phyloP scores from a whole-genome alignment of 192 early-diverging fungal species.

The Gamsiella multidivaricata region DNA sequence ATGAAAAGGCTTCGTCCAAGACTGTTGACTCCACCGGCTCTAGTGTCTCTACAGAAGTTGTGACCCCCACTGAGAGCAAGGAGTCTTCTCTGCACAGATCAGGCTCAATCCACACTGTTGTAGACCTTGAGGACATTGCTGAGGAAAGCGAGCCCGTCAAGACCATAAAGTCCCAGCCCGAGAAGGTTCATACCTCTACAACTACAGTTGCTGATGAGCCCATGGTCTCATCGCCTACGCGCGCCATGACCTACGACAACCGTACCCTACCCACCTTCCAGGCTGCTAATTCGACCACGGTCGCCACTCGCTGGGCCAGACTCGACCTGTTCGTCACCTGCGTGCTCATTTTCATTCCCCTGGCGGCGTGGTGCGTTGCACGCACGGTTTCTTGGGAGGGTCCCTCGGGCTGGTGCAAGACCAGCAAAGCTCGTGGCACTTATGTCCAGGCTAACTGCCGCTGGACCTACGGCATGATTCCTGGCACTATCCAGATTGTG shows the following conservation, averaged over 20 bases:
- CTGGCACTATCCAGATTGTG: conserved; percentile 37
- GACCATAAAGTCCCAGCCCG: background rate
- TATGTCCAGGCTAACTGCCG: conserved; percentile 26
- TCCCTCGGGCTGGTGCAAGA: conserved; percentile 32
- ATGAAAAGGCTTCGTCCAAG: conserved; percentile 13
- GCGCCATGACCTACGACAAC: conserved; percentile 42
- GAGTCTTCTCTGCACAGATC: conserved; percentile 31
- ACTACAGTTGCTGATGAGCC: background rate
- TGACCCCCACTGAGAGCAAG: conserved; percentile 19
- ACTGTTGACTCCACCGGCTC: background rate
- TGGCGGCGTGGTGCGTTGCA: conserved; percentile 43
- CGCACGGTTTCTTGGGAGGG: conserved; percentile 43
- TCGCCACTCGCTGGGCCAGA: conserved; percentile 39
- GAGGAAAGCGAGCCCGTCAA: conserved; percentile 19
- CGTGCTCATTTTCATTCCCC: conserved; percentile 37
- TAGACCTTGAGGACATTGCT: conserved; percentile 30
- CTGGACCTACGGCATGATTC: conserved; percentile 51
- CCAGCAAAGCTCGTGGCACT: conserved; percentile 24
- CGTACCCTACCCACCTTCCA: conserved; percentile 47
- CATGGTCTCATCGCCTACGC: conserved; percentile 17
- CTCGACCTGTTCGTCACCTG: conserved; percentile 35
- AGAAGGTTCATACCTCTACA: background rate
- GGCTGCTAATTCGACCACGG: conserved; percentile 28
- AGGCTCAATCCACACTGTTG: conserved; percentile 38
- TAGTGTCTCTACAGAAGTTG: background rate